Evolutionary conservation across 495 filamentous ascomycete genomes (phyloP), one percentile per base, ranked within the genome.

Genomic region (Acidomyces sp.): DNA sequence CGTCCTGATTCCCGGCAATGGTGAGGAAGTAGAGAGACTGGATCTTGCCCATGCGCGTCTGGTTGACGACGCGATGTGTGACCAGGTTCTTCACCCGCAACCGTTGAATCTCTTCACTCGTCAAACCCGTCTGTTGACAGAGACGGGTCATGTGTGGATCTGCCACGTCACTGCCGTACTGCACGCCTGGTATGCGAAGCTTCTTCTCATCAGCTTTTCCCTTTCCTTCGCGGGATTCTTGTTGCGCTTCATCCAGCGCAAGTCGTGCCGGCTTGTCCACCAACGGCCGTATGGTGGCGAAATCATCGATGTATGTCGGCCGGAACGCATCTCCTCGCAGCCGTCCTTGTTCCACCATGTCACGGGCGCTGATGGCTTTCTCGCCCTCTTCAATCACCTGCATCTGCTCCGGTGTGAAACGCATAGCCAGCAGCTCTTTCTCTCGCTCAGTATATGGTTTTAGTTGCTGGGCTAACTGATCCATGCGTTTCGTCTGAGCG

Each of bases 1-100:
- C 90, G 40, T 88, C 70, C 24, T 69, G 66, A 56, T 95, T 92
- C 32, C 90, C 90, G 4, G 85, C 85, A 34, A 94, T 70, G 4
- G 73, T 71, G 29, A 94, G 61, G 45, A 66, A 60, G 56, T 86
- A 90, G 7, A 68, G 44, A 54, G 74, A 77, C 37, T 62, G 62
- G 39, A 96, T 75, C 71, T 95, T 99, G 51, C 90, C 90, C 61
- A 99, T 74, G 65, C 85, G 82, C 21, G 92, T 96, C 70, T 94
- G 86, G 62, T 99, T 99, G 45, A 71, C 64, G 32, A 99, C 92
- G 1, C 56, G 56, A 52, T 86, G 80, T 2, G 43, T 39, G 16
- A 93, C 81, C 19, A 97, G 54, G 10, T 63, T 61, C 66, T 85
- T 90, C 17, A 66, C 58, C 18, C 64, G 61, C 36, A 83, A 59